These are phyloP conservation scores for Platanus orientalis DNA, from an alignment of 164 flowering plant genomes.

Conservation along the genomic window DNA sequence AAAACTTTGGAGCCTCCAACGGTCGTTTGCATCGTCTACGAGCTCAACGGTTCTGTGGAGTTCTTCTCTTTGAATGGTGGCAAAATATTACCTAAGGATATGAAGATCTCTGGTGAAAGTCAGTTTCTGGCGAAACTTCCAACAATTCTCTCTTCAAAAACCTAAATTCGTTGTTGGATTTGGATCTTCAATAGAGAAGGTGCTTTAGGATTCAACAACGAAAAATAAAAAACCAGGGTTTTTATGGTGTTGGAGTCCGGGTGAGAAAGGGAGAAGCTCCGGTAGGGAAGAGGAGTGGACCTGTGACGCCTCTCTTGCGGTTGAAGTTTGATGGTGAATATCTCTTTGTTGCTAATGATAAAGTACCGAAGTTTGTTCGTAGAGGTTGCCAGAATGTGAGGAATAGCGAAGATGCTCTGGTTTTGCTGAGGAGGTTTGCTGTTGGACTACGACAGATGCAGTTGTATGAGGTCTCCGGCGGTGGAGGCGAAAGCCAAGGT, in stretches of 20 bases:
- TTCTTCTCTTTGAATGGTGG: conserved; percentile 20
- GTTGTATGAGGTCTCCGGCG: conserved; percentile 28
- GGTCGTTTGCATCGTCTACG: too few relatives aligned
- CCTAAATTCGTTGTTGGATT: conserved; percentile 16
- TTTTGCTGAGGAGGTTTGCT: conserved; percentile 82
- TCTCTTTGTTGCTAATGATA: conserved; percentile 8
- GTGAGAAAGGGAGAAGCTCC: conserved; percentile 27
- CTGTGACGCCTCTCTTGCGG: conserved; percentile 69
- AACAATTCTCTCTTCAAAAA: conserved; percentile 19
- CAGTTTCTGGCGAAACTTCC: conserved; percentile 16
- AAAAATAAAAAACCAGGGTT: conserved; percentile 25
- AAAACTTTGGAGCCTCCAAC: too few relatives aligned
- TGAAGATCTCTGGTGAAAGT: conserved; percentile 42
- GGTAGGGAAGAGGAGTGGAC: conserved; percentile 51
- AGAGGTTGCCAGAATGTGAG: conserved; percentile 27
- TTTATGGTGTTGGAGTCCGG: conserved; percentile 26
- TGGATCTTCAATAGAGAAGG: conserved; percentile 30
- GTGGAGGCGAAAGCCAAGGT: conserved; percentile 10
- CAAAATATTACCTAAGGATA: conserved; percentile 23
- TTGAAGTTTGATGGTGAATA: conserved; percentile 67
- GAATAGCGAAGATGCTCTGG: conserved; percentile 17
- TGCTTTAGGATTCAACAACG: conserved; percentile 25
- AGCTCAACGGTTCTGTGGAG: too few relatives aligned
- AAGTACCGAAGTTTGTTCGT: conserved; percentile 21
- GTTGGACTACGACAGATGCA: conserved; percentile 80